These are phyloP conservation scores for Amanita rubescens DNA, from an alignment of 768 basidiomycete genomes.

Conservation along the genomic window DNA sequence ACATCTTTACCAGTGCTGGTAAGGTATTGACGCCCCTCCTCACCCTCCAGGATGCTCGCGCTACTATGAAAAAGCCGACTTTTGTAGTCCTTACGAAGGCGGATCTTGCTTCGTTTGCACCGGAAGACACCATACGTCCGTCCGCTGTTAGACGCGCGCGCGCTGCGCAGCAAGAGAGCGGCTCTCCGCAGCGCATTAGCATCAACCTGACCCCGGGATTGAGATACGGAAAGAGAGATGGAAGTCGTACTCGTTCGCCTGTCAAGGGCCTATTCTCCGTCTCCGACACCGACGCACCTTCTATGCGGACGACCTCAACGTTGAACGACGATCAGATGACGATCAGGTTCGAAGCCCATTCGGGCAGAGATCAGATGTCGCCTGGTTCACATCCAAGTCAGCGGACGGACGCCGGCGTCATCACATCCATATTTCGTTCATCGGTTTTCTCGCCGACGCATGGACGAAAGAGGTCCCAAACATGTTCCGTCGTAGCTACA, in stretches of 20 bases:
- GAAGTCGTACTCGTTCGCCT: slow-evolving; percentile 21
- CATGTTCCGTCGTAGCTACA: neutral
- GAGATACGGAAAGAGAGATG: slow-evolving; percentile 14
- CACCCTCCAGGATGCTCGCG: neutral
- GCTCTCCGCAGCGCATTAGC: slow-evolving; percentile 7
- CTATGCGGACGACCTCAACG: too few species aligned
- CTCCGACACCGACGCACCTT: neutral
- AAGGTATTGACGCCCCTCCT: neutral
- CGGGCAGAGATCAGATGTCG: neutral
- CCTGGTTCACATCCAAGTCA: neutral
- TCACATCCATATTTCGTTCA: neutral
- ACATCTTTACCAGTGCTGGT: neutral
- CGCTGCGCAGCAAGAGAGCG: neutral
- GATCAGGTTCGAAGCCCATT: neutral
- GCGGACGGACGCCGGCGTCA: neutral
- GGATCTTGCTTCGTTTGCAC: slow-evolving; percentile 26
- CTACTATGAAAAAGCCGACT: neutral
- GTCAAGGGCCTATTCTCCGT: slow-evolving; percentile 22
- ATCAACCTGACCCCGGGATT: neutral
- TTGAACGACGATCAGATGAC: too few species aligned
- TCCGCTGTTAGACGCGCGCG: slow-evolving; percentile 14
- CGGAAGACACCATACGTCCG: slow-evolving; percentile 34
- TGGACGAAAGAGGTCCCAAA: neutral
- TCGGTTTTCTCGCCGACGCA: neutral
- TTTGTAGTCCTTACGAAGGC: slow-evolving; percentile 30